These are phyloP conservation scores for Lichtheimia ramosa DNA, from an alignment of 371 early-diverging fungal genomes.

Conservation along the genomic window DNA sequence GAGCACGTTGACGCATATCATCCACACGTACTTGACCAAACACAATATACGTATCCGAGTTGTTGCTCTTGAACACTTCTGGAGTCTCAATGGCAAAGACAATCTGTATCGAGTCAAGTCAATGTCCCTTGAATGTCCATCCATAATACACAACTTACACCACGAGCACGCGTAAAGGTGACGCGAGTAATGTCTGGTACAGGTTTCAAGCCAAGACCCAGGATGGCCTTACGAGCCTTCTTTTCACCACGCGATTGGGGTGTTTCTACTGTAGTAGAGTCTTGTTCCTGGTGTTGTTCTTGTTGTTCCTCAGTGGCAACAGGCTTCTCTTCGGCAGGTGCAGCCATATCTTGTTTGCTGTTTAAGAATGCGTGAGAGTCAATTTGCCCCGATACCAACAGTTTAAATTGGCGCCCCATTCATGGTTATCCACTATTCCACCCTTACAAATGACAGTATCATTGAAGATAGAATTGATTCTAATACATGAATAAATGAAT, in stretches of 20 bases:
- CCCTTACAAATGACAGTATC: too few relatives aligned
- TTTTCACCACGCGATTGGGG: constrained; percentile 82
- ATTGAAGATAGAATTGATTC: too few relatives aligned
- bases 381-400: too few relatives aligned
- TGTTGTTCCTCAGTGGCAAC: constrained; percentile 18
- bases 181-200: constrained; percentile 90
- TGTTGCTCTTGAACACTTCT: constrained; percentile 90
- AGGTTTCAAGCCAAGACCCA: constrained; percentile 88
- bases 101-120: constrained; percentile 41
- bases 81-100: constrained; percentile 89
- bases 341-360: background rate
- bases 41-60: constrained; percentile 93
- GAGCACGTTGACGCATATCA: constrained; percentile 79
- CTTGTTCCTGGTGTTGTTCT: constrained; percentile 20
- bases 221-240: constrained; percentile 96
- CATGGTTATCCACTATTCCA: too few relatives aligned
- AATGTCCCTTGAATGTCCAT: background rate
- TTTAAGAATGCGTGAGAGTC: too few relatives aligned
- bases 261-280: constrained; percentile 38
- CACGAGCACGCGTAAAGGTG: constrained; percentile 84
- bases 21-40: constrained; percentile 95
- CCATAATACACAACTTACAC: constrained; percentile 44
- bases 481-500: too few relatives aligned
- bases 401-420: too few relatives aligned
- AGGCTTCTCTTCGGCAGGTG: constrained; percentile 23